Evolutionary conservation across 1,284 basidiomycete species (phyloP).

Genomic region (Cryptococcus sp.): DNA sequence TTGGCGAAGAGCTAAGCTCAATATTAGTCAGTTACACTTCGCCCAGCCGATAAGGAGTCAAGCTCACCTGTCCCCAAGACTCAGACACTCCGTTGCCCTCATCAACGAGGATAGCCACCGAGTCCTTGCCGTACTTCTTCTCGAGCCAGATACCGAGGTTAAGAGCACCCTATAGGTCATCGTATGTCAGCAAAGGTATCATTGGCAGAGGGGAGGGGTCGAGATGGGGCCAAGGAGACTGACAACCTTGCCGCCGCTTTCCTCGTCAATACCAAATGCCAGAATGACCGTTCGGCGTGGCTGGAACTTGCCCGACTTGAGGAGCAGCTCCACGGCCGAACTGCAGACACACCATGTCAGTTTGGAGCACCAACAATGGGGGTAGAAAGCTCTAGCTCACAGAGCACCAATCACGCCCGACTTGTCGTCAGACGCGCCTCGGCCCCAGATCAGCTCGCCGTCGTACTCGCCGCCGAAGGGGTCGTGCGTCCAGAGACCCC

Average conservation of each 20-base stretch:
- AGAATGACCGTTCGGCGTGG: constrained; percentile 60
- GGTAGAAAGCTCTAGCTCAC: constrained; percentile 32
- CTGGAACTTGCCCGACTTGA: constrained; percentile 54
- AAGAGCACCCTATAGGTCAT: constrained; percentile 57
- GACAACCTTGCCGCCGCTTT: constrained; percentile 55
- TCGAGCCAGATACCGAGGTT: constrained; percentile 55
- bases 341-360: constrained; percentile 34
- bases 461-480: constrained; percentile 66
- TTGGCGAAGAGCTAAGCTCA: constrained; percentile 22
- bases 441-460: constrained; percentile 60
- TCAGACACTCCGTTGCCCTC: constrained; percentile 40
- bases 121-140: constrained; percentile 58
- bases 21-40: not conserved
- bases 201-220: not conserved
- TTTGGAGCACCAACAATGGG: not conserved
- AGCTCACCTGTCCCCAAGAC: constrained; percentile 26
- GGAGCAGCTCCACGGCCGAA: constrained; percentile 57
- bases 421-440: constrained; percentile 63
- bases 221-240: constrained; percentile 12
- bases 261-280: constrained; percentile 70
- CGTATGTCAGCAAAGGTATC: not conserved
- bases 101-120: constrained; percentile 60
- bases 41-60: not conserved
- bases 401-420: constrained; percentile 59
- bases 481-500: constrained; percentile 59